Evolutionary conservation across 306 rosid genomes (phyloP), one percentile per base, ranked within the genome.

Genomic region (Dicorynia guianensis): DNA sequence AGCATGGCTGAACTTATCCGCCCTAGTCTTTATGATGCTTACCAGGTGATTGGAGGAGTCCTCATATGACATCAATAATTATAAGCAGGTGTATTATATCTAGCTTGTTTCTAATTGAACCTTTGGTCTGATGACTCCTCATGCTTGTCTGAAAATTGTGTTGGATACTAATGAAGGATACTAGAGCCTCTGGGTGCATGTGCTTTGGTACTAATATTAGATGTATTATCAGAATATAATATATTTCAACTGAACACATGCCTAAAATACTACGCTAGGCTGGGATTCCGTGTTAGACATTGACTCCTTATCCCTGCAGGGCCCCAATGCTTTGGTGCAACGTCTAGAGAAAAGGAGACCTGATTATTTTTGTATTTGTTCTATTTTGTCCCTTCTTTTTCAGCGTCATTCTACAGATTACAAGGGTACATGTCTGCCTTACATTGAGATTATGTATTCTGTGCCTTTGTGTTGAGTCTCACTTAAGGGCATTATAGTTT

Each of bases 1-100:
- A 92, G 99, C 80, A 92, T 92, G 97, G 93, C 99, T 47, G 99
- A 95, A 82, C 99, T 95, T 76, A 95, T 95, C 76, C 97, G 97
- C 14, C 99, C 99, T 8, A 95, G 99, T 80, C 97, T 95, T 35
- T 95, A 95, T 54, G 99, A 81, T 78, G 97, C 99, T 43, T 95
- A 92, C 84, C 97, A 92, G 85, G 99, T 95, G 84, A 85, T 81
- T 76, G 35, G 72, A 62, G 25, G 46, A 46, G 36, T 50, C 19
- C 40, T 7, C 56, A 54, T 53, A 11, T 80, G 56, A 17, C 53
- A 46, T 58, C 11, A 25, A 34, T 58, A 43, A 64, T 43, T 18
- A 38, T 18, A 38, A 69, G 53, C 56, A 5, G 47, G 54, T 48
- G 46, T 52, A 35, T 72, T 7, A 38, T 77, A 34, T 13, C 15